Base-by-base conservation (phyloP, 305 asterid species). In the Vinca major region DNA sequence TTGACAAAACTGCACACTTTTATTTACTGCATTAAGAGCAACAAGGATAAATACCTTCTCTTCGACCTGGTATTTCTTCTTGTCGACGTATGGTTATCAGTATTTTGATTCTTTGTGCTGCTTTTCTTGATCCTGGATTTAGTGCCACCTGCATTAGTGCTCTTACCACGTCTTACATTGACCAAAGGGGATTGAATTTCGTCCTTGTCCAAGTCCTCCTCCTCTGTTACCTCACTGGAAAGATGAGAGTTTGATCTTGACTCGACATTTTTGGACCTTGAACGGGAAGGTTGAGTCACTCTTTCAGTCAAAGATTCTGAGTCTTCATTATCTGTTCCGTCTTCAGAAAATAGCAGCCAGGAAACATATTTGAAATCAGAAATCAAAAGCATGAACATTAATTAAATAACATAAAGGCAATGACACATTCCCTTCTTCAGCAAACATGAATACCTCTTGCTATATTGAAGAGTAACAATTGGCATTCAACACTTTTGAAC, bases 111-210 rank as follows among this genome's bases (percentile, higher is more conserved):
- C 69, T 56, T 74, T 45, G 65, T 73, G 80, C 70, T 78, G 77
- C 84, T 75, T 67, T 68, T 85, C 76, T 79, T 82, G 62, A 71
- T 67, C 75, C 66, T 84, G 55, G 89, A 80, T 77, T 76, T 82
- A 56, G 90, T 71, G 62, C 80, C 78, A 80, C 75, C 96, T 92
- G 91, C 80, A 82, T 79, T 40, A 36, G 75, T 73, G 73, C 54
- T 60, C 44, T 43, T 58, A 67, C 64, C 70, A 86, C 98, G 95
- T 86, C 61, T 77, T 57, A 13, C 73, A 68, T 48, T 77, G 68
- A 58, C 75, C 56, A 20, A 67, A 63, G 86, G 80, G 0, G 91
- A 88, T 73, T 86, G 89, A 80, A 85, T 87, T 84, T 90, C 98
- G 62, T 79, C 82, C 56, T 83, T 94, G 52, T 74, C 84, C 76